These are phyloP conservation scores for Geum urbanum DNA, from an alignment of 306 rosid species.

Conservation along the genomic window DNA sequence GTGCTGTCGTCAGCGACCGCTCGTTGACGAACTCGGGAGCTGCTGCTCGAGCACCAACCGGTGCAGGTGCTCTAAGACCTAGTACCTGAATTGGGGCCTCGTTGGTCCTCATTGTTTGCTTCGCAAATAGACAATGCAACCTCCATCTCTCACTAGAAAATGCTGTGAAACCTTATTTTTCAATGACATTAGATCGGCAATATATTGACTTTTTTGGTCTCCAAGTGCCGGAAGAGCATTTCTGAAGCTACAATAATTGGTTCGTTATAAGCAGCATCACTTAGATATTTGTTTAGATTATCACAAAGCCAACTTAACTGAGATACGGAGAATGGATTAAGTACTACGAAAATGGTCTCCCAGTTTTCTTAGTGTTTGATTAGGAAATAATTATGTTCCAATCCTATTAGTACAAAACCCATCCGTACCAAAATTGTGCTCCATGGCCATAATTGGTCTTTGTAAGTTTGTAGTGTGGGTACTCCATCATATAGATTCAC, in stretches of 20 bases:
- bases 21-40: too few relatives aligned
- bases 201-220: neutral
- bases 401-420: neutral
- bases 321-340: neutral
- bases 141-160: conserved; percentile 38
- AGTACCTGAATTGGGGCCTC: conserved; percentile 38
- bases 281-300: neutral
- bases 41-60: too few relatives aligned
- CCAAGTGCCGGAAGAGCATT: neutral
- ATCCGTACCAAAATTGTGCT: neutral
- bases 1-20: too few relatives aligned
- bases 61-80: too few relatives aligned
- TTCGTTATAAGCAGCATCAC: neutral
- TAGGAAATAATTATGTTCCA: neutral
- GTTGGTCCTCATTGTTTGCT: conserved; percentile 4
- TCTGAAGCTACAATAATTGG: neutral
- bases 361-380: neutral
- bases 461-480: neutral
- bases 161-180: conserved; percentile 32
- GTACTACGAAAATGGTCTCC: neutral
- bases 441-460: conserved; percentile 8
- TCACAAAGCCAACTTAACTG: neutral
- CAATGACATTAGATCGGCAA: conserved; percentile 26
- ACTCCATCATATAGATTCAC: neutral
- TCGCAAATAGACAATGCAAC: conserved; percentile 40